Evolutionary conservation across 768 basidiomycete genomes (phyloP).

Genomic region (Omphalotus guepiniiformis): DNA sequence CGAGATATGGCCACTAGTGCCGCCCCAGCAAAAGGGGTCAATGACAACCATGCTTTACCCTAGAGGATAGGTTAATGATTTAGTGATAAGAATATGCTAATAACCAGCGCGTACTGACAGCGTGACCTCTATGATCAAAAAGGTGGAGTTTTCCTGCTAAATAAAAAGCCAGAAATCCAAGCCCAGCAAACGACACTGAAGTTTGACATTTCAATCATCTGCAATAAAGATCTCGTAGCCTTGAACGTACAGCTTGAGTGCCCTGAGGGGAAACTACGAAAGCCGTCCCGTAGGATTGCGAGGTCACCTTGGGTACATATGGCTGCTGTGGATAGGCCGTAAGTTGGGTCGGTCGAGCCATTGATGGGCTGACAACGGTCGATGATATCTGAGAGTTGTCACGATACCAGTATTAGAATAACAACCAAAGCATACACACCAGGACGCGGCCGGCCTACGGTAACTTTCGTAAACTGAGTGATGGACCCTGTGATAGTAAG

Average conservation of each 20-base stretch:
- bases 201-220: constrained; percentile 8
- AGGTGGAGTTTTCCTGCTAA: constrained; percentile 90
- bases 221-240: not conserved
- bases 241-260: constrained; percentile 73
- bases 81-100: not conserved
- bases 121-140: constrained; percentile 76
- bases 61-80: constrained; percentile 17
- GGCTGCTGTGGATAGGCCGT: constrained; percentile 65
- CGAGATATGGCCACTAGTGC: constrained; percentile 78
- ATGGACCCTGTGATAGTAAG: constrained; percentile 72
- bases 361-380: constrained; percentile 65
- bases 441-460: constrained; percentile 87
- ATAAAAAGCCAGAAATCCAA: constrained; percentile 87
- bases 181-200: constrained; percentile 86
- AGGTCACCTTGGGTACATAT: constrained; percentile 75
- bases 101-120: constrained; percentile 35
- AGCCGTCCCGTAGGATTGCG: constrained; percentile 70
- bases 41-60: constrained; percentile 80
- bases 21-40: constrained; percentile 75
- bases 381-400: constrained; percentile 46
- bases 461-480: constrained; percentile 82
- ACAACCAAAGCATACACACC: constrained; percentile 35
- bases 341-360: constrained; percentile 64
- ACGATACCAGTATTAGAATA: not conserved
- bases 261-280: constrained; percentile 89